Base-by-base conservation (phyloP, 441 rosid genomes). In the Francoa sonchifolia region DNA sequence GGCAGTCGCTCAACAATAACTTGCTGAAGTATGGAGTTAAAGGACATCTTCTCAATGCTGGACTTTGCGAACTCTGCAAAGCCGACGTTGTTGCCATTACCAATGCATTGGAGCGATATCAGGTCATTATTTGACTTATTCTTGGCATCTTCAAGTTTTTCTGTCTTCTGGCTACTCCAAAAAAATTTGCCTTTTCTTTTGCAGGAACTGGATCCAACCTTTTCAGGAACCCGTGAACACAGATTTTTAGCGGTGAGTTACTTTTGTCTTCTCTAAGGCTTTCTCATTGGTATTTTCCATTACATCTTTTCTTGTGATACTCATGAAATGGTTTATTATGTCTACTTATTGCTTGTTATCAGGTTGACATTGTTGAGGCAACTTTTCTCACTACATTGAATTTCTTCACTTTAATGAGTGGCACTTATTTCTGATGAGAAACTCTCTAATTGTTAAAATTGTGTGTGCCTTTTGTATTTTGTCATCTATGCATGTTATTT, bases 41-140 rank as follows among this genome's bases (percentile, higher is more conserved):
- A 66, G 99, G 99, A 12, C 95, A 92, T 67, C 88, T 92, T 60
- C 95, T 92, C 44, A 92, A 76, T 66, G 99, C 99, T 54, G 99
- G 99, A 54, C 55, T 92, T 57, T 86, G 96, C 67, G 90, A 86
- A 57, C 88, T 92, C 37, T 86, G 96, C 76, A 86, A 83, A 63
- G 83, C 75, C 0, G 99, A 92, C 57, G 70, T 73, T 67, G 82
- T 86, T 62, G 74, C 96, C 49, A 77, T 92, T 50, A 64, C 67
- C 19, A 92, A 83, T 66, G 95, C 96, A 6, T 71, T 92, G 39
- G 99, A 92, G 63, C 63, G 65, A 52, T 92, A 92, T 50, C 94
- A 86, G 88, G 99, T 83, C 38, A 42, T 22, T 8, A 16, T 56
- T 54, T 58, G 20, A 26, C 48, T 52, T 33, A 42, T 28, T 13